Evolutionary conservation across 768 basidiomycete genomes (phyloP), one percentile per base, ranked within the genome.

Genomic region (Saitozyma sp.): DNA sequence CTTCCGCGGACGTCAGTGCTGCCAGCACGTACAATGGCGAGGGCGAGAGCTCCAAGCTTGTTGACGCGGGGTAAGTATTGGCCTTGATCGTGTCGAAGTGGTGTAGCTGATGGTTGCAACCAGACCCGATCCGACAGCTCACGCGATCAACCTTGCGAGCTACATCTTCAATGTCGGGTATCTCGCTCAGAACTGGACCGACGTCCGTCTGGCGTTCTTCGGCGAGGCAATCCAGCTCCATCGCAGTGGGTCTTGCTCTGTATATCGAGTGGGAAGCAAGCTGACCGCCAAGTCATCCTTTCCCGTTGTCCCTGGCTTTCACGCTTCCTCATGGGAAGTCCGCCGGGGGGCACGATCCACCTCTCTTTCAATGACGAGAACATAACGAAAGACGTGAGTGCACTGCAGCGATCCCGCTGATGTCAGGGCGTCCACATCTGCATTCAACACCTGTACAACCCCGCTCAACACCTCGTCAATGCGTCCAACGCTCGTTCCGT

Each of bases 251-350:
- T 73, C 19, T 16, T 9, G 19, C 17, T 10, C 38, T 38, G 8
- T 8, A 3, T n/a, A 16, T 48, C 16, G n/a, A 11, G 38, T 40
- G 9, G 39, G 19, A 17, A 6, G 10, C 14, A 39, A 46, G 57
- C 51, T 50, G 57, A 60, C 41, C 38, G 50, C 13, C 86, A 88
- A 66, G 89, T 94, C 79, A 88, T 93, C 67, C 83, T 94, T 65
- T 90, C 91, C 63, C 88, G 88, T 57, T 92, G 91, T 40, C 91
- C 92, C 43, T 90, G 86, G 80, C 85, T 94, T 73, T 89, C 88
- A 46, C 90, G 92, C 78, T 83, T 91, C 68, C 90, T 95, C 88
- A 89, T 88, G 59, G 89, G 88, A 54, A 87, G 88, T 41, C 87
- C 87, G 29, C 71, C 74, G 41, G 79, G 76, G 40, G 80, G 81